phyloP scores from a whole-genome alignment of 106 monocot genomes.

The Allium fistulosum region DNA sequence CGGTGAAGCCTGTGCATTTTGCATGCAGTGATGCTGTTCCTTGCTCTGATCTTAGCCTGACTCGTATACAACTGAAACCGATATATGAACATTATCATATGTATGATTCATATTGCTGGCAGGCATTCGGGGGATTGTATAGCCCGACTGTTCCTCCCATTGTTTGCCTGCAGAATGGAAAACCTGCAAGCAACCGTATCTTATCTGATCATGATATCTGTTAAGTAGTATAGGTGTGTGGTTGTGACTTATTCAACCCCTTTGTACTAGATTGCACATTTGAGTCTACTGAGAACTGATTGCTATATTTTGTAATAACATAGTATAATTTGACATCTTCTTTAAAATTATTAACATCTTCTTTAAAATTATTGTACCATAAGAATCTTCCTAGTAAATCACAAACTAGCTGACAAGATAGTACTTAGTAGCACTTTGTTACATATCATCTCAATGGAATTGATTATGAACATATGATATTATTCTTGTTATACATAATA shows the following conservation, averaged over 20 bases:
- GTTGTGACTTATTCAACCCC: conserved; percentile 1
- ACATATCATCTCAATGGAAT: no score
- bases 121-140: conserved; percentile 54
- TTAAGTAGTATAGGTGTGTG: conserved; percentile 16
- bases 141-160: conserved; percentile 53
- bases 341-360: no score
- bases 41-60: conserved; percentile 63
- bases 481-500: no score
- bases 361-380: no score
- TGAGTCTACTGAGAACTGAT: neutral
- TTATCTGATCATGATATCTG: conserved; percentile 54
- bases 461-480: no score
- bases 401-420: no score
- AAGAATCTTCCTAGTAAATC: no score
- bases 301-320: no score
- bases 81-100: conserved; percentile 51
- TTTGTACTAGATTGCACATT: neutral
- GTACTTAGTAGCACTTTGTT: no score
- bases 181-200: conserved; percentile 56
- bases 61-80: conserved; percentile 47
- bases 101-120: conserved; percentile 77
- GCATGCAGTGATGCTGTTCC: conserved; percentile 77
- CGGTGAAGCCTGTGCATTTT: conserved; percentile 73
- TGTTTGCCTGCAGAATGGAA: conserved; percentile 59
- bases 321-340: no score